These are phyloP conservation scores for Anisodus tanguticus DNA, from an alignment of 257 asterid species.

Conservation along the genomic window DNA sequence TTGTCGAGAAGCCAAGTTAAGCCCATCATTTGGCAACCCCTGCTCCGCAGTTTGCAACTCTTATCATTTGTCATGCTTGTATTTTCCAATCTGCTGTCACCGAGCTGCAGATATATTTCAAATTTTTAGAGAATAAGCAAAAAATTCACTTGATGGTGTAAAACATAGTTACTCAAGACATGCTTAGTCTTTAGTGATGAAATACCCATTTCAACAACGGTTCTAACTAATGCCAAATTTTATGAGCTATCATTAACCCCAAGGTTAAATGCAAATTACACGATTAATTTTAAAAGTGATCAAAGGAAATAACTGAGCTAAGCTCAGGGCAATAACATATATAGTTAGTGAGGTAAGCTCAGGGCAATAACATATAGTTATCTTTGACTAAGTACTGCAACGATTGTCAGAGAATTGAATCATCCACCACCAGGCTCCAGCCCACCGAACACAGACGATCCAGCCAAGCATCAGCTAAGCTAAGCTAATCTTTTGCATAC, in stretches of 20 bases:
- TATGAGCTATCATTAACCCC: not conserved
- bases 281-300: not conserved
- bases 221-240: no score
- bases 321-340: not conserved
- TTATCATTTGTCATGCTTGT: slow-evolving; percentile 46
- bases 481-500: not conserved
- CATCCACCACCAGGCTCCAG: not conserved
- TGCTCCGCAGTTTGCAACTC: slow-evolving; percentile 59
- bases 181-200: not conserved
- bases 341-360: no score
- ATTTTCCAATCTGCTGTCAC: slow-evolving; percentile 60
- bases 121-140: not conserved
- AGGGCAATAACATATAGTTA: not conserved
- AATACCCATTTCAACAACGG: not conserved
- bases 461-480: not conserved
- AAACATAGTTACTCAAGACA: slow-evolving; percentile 3
- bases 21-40: slow-evolving; percentile 97
- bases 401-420: not conserved
- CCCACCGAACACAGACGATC: not conserved
- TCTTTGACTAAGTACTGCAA: not conserved
- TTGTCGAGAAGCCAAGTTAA: slow-evolving; percentile 97
- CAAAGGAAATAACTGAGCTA: not conserved
- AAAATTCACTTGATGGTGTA: not conserved
- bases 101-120: slow-evolving; percentile 47
- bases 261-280: not conserved